phyloP scores from a whole-genome alignment of 257 asterid species.

The Jacaranda mimosifolia region DNA sequence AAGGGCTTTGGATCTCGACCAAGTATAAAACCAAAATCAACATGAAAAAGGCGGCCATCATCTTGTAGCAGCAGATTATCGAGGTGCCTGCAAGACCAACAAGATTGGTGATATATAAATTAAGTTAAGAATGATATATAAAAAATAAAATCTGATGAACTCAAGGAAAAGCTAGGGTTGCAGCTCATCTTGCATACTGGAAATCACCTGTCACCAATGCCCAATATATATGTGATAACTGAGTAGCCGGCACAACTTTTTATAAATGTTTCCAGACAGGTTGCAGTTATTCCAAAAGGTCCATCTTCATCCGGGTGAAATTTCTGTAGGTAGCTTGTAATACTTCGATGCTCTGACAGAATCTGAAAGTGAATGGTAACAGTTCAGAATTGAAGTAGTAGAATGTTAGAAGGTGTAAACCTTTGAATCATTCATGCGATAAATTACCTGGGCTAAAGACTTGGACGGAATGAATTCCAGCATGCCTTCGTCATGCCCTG shows the following conservation, averaged over 20 bases:
- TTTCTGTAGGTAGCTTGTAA: slow-evolving; percentile 91
- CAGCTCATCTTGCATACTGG: slow-evolving; percentile 20
- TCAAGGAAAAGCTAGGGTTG: neutral
- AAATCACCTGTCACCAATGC: slow-evolving; percentile 95
- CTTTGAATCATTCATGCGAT: neutral
- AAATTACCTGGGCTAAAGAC: slow-evolving; percentile 89
- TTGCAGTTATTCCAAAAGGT: slow-evolving; percentile 92
- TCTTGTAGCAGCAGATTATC: slow-evolving; percentile 96
- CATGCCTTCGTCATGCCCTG: slow-evolving; percentile 99
- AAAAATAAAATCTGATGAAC: neutral
- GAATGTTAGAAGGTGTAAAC: neutral
- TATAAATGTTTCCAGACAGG: slow-evolving; percentile 94
- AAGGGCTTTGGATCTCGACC: slow-evolving; percentile 99
- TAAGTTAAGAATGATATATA: neutral
- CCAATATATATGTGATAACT: slow-evolving; percentile 94
- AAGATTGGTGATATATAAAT: slow-evolving; percentile 21
- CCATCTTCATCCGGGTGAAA: slow-evolving; percentile 93
- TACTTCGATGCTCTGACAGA: slow-evolving; percentile 97
- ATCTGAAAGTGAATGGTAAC: slow-evolving; percentile 63
- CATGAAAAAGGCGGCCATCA: slow-evolving; percentile 96
- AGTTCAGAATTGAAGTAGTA: slow-evolving; percentile 6
- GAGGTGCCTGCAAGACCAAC: slow-evolving; percentile 78
- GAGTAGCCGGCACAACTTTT: slow-evolving; percentile 99
- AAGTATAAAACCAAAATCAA: slow-evolving; percentile 93
- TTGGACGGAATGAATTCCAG: slow-evolving; percentile 95